Percentiles rank a stretch among this genome's conserved stretches.
Conservation (phyloP, 768 basidiomycete species). For the Collybia sordida region DNA sequence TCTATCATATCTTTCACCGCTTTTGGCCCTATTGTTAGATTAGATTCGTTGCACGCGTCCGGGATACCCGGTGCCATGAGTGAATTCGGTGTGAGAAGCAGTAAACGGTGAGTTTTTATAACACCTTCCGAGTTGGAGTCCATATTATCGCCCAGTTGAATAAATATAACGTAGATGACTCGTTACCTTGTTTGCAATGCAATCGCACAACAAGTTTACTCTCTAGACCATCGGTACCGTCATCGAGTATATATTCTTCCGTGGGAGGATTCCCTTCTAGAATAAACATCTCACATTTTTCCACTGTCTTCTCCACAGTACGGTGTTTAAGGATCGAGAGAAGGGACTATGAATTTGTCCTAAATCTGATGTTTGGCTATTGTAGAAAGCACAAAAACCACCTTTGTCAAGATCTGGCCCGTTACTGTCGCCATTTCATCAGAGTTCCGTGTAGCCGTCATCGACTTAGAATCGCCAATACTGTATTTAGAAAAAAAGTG, state of each 20-base stretch:
- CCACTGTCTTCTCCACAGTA: slow-evolving; percentile 74
- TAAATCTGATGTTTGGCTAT: slow-evolving; percentile 3
- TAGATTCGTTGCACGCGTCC: slow-evolving; percentile 57
- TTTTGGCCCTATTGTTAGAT: slow-evolving; percentile 69
- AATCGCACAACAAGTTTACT: slow-evolving; percentile 71
- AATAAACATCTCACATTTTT: slow-evolving; percentile 74
- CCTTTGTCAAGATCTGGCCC: slow-evolving; percentile 74
- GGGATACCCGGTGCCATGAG: slow-evolving; percentile 69
- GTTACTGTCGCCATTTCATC: slow-evolving; percentile 45
- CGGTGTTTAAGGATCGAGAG: slow-evolving; percentile 73
- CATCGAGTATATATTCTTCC: slow-evolving; percentile 35
- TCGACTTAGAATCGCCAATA: slow-evolving; percentile 26
- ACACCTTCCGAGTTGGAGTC: slow-evolving; percentile 50
- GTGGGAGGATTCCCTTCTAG: slow-evolving; percentile 43
- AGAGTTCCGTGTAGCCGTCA: slow-evolving; percentile 22
- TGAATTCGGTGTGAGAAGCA: slow-evolving; percentile 55
- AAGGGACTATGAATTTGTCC: slow-evolving; percentile 44
- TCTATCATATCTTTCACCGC: slow-evolving; percentile 78
- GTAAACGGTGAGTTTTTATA: slow-evolving; percentile 76
- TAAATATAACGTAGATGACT: slow-evolving; percentile 7
- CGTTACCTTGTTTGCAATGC: slow-evolving; percentile 79
- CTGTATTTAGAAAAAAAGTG: slow-evolving; percentile 72
- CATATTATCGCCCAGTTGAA: not conserved
- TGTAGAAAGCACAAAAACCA: slow-evolving; percentile 18
- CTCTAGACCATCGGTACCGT: slow-evolving; percentile 62